Evolutionary conservation across 768 basidiomycete genomes (phyloP).

Genomic region (Tremella fuciformis): DNA sequence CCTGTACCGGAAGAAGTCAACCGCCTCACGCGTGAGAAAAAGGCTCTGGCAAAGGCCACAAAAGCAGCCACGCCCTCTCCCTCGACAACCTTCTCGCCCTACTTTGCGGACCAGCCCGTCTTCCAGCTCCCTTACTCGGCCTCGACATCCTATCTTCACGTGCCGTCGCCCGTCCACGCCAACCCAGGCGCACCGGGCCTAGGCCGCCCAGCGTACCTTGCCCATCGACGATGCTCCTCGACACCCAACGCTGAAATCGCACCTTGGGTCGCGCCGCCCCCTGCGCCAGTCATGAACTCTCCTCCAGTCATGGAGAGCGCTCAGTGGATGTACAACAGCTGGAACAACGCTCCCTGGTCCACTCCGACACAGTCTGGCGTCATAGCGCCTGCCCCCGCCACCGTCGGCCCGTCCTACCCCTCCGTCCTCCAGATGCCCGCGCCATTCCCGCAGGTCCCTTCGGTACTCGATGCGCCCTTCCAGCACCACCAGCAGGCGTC

Average conservation of each 20-base stretch:
- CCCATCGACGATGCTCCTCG: constrained; percentile 35
- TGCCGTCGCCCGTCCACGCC: background rate
- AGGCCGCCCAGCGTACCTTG: constrained; percentile 18
- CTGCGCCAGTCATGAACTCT: constrained; percentile 35
- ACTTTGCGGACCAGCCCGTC: constrained; percentile 25
- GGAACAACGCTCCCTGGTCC: constrained; percentile 13
- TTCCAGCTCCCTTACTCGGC: constrained; percentile 26
- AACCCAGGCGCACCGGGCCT: constrained; percentile 9
- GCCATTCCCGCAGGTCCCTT: constrained; percentile 27
- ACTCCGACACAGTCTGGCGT: background rate
- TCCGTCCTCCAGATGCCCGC: constrained; percentile 1
- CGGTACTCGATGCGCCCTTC: constrained; percentile 35
- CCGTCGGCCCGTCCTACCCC: constrained; percentile 9
- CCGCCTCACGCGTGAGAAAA: constrained; percentile 43
- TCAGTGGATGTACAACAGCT: constrained; percentile 41
- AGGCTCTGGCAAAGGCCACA: constrained; percentile 39
- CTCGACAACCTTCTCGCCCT: constrained; percentile 27
- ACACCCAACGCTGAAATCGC: constrained; percentile 25
- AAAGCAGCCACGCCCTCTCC: constrained; percentile 14
- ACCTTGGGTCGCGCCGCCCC: constrained; percentile 27
- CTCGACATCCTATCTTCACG: constrained; percentile 4
- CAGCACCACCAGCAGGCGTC: constrained; percentile 10
- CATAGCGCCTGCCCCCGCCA: constrained; percentile 3
- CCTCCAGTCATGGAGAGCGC: constrained; percentile 41
- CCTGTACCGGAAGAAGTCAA: constrained; percentile 50